Evolutionary conservation across 1,284 basidiomycete species (phyloP).

Genomic region (Gymnopus androsaceus): DNA sequence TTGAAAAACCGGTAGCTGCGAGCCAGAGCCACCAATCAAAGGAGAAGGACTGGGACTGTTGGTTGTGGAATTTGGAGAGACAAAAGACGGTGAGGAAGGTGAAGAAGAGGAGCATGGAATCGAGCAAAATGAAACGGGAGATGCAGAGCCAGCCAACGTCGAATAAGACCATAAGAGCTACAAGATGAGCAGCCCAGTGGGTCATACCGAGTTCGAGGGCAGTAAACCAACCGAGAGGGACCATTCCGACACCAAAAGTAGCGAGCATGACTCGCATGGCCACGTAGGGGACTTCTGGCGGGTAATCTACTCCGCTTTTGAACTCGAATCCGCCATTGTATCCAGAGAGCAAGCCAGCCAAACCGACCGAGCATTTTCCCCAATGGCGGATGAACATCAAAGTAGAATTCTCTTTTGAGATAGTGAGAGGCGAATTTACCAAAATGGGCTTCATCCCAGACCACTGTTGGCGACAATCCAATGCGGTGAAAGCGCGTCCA

Average conservation of each 20-base stretch:
- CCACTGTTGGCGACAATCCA: constrained; percentile 83
- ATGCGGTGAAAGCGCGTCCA: constrained; percentile 95
- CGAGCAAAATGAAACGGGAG: constrained; percentile 95
- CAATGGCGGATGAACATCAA: constrained; percentile 96
- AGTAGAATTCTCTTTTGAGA: constrained; percentile 94
- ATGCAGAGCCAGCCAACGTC: constrained; percentile 97
- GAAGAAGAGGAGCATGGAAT: constrained; percentile 98
- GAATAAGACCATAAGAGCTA: constrained; percentile 91
- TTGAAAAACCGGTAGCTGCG: constrained; percentile 85
- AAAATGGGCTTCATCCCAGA: constrained; percentile 99
- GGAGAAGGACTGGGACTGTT: constrained; percentile 92
- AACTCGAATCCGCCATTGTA: constrained; percentile 95
- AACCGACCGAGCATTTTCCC: constrained; percentile 98
- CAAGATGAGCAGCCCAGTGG: constrained; percentile 85
- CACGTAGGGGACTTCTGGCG: constrained; percentile 85
- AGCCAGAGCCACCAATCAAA: constrained; percentile 98
- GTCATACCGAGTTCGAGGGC: constrained; percentile 95
- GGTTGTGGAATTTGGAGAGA: constrained; percentile 95
- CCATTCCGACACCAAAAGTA: constrained; percentile 92
- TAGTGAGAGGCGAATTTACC: constrained; percentile 98
- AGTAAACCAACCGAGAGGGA: constrained; percentile 96
- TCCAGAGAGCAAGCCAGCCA: constrained; percentile 88
- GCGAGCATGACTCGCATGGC: constrained; percentile 96
- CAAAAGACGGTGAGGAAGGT: constrained; percentile 96
- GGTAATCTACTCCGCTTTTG: constrained; percentile 89